Base-by-base conservation (phyloP, 2,329 filamentous ascomycete genomes). In the Xylariaceae sp. region DNA sequence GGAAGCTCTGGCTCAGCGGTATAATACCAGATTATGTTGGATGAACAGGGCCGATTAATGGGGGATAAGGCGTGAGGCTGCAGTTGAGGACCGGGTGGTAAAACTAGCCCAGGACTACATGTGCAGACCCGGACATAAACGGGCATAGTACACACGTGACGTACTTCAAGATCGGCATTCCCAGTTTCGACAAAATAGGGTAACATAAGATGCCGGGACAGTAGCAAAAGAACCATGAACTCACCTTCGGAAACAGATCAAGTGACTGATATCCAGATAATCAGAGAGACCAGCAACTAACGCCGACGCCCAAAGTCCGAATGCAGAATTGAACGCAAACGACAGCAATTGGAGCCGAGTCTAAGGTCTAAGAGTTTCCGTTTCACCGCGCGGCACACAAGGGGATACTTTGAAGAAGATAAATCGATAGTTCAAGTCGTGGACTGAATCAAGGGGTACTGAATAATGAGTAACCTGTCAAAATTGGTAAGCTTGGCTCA, bases 271-370 rank as follows among this genome's bases (percentile, higher is more conserved):
- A 67, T 69, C 62, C 64, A 65, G 65, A 65, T 63, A 67, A 64
- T 63, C 59, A 64, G 63, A 67, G 54, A 55, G 63, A 65, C 59
- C 58, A 63, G 62, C 61, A 65, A 64, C 63, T 55, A 69, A 70
- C 66, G 65, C 67, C 67, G 62, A 68, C 67, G 67, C 65, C 66
- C 62, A 58, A 57, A 56, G 56, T 61, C 59, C 54, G 63, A 61
- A 61, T 65, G 56, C 58, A 63, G 60, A 58, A 59, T 57, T 53
- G 61, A 65, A 68, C 63, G 65, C 61, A 62, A 65, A 65, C 51
- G 62, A 63, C 53, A 61, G 61, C 57, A 63, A 61, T 60, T 61
- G 60, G 62, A 65, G 63, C 57, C 54, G 59, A 58, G 54, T 62
- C 58, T 61, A 59, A 54, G 50, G 53, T 61, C 55, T 60, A 58